These are phyloP conservation scores for Hypoxylon sp. DNA, from an alignment of 2,329 filamentous ascomycete genomes.

Conservation along the genomic window DNA sequence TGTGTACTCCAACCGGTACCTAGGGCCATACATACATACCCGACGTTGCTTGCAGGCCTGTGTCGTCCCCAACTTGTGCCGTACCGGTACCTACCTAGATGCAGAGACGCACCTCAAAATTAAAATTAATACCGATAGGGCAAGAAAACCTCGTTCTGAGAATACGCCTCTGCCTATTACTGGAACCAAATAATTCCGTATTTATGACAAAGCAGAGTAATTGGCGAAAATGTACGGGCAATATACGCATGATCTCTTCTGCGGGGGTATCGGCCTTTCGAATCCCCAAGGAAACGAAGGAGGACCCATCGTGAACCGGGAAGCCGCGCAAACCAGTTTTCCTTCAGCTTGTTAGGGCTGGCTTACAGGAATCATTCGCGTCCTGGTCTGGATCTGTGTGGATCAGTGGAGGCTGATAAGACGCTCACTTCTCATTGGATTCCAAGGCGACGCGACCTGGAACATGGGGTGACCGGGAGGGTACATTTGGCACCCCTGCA, in stretches of 20 bases:
- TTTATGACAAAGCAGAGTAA: background rate
- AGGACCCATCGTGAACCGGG: background rate
- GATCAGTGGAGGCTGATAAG: slow-evolving; percentile 36
- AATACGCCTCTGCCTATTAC: background rate
- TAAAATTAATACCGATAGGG: slow-evolving; percentile 1
- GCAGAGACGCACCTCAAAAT: background rate
- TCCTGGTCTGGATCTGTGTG: slow-evolving; percentile 10
- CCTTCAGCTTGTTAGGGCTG: slow-evolving; percentile 19
- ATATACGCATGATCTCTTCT: background rate
- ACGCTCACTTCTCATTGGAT: slow-evolving; percentile 39
- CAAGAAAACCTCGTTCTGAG: background rate
- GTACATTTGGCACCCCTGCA: slow-evolving; percentile 39
- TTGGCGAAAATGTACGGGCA: background rate
- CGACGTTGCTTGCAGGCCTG: background rate
- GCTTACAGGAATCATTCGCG: slow-evolving; percentile 12
- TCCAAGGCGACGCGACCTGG: slow-evolving; percentile 20
- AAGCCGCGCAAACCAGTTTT: slow-evolving; percentile 8
- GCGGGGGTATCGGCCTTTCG: background rate
- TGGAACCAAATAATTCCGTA: background rate
- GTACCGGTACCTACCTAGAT: background rate
- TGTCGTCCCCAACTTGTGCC: background rate
- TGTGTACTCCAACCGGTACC: too few species aligned
- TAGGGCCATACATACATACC: too few species aligned
- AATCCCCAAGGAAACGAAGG: slow-evolving; percentile 3
- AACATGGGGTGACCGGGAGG: slow-evolving; percentile 16